phyloP scores from a whole-genome alignment of 208 protist genomes.

The Crithidia mellificae region DNA sequence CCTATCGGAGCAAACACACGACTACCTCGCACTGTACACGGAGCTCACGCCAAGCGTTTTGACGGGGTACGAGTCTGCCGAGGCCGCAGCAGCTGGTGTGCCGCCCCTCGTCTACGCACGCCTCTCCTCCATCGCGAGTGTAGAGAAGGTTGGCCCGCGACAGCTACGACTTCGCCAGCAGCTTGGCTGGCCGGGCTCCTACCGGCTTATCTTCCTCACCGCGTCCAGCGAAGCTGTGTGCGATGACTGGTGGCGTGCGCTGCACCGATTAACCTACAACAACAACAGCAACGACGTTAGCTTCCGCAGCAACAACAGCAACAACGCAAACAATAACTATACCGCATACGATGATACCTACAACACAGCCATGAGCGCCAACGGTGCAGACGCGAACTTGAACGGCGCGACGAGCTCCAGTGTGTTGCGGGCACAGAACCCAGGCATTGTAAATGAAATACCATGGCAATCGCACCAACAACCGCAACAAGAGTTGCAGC shows the following conservation, averaged over 20 bases:
- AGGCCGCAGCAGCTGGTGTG: not conserved
- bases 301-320: not conserved
- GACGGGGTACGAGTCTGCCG: slow-evolving; percentile 19
- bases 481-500: not conserved
- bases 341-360: too few species aligned
- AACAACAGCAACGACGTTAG: not conserved
- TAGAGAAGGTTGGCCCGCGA: slow-evolving; percentile 28
- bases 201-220: slow-evolving; percentile 18
- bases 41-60: slow-evolving; percentile 32
- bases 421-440: too few species aligned
- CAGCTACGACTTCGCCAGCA: slow-evolving; percentile 28
- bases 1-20: slow-evolving; percentile 6
- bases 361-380: too few species aligned
- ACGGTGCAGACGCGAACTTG: too few species aligned
- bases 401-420: too few species aligned
- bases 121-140: slow-evolving; percentile 21
- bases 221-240: slow-evolving; percentile 11
- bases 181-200: slow-evolving; percentile 10
- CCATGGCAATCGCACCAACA: too few species aligned
- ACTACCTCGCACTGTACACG: slow-evolving; percentile 24
- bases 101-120: slow-evolving; percentile 27
- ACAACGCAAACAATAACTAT: too few species aligned
- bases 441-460: too few species aligned
- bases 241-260: slow-evolving; percentile 30
- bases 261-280: slow-evolving; percentile 26